Evolutionary conservation across 31 red algal genomes (phyloP).

Genomic region (Asparagopsis taxiformis): DNA sequence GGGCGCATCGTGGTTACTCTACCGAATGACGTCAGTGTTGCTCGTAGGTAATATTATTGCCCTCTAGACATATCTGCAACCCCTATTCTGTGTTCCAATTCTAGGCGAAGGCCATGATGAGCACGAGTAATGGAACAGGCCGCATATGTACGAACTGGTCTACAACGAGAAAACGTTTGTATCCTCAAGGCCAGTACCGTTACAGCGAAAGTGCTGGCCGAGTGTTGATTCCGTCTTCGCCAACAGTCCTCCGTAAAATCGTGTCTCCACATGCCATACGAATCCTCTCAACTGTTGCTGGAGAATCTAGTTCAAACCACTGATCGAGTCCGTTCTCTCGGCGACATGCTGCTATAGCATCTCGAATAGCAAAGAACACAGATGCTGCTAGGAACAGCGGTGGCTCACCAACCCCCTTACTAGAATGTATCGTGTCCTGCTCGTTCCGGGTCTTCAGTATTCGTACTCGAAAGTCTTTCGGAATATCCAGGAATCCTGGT

Average conservation of each 20-base stretch:
- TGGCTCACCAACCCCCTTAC: conserved; percentile 91
- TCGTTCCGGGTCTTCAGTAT: conserved; percentile 51
- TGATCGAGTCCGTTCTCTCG: conserved; percentile 5
- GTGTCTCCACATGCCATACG: conserved; percentile 58
- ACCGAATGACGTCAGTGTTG: conserved; percentile 81
- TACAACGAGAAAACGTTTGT: not conserved
- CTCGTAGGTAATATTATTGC: conserved; percentile 26
- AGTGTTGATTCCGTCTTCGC: not conserved
- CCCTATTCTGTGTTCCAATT: not conserved
- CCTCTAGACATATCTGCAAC: not conserved
- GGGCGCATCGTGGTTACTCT: conserved; percentile 76
- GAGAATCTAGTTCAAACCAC: conserved; percentile 68
- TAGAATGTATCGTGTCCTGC: conserved; percentile 70
- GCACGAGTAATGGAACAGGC: not conserved
- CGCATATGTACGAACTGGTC: too few relatives aligned
- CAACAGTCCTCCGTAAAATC: not conserved
- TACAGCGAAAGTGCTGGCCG: conserved; percentile 14
- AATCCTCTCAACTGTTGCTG: conserved; percentile 79
- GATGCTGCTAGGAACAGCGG: conserved; percentile 84
- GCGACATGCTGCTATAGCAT: conserved; percentile 66
- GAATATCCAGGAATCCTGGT: conserved; percentile 78
- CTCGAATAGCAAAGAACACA: conserved; percentile 84
- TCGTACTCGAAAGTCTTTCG: conserved; percentile 70
- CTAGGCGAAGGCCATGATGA: not conserved
- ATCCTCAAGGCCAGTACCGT: not conserved